A percentile compares a stretch with the other conserved stretches of the same genome.
Evolutionary conservation across 192 early-diverging fungal genomes (phyloP).

Genomic region (Podila epigama): DNA sequence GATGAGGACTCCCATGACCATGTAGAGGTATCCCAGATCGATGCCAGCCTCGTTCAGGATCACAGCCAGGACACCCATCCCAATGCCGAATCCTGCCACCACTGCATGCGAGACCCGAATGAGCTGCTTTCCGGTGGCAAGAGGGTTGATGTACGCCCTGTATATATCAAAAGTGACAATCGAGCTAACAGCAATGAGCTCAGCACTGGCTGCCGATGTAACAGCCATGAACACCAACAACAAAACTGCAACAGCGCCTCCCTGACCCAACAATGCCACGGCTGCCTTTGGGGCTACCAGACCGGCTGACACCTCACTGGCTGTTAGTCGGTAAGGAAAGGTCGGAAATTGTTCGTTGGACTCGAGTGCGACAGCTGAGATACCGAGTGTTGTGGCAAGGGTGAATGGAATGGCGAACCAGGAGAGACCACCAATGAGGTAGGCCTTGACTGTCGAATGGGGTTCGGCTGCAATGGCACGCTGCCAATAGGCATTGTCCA

Average conservation of each 20-base stretch:
- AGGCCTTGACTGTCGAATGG: slow-evolving; percentile 70
- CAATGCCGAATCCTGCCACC: slow-evolving; percentile 66
- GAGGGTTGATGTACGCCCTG: slow-evolving; percentile 72
- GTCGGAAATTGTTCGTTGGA: slow-evolving; percentile 59
- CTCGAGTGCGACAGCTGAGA: slow-evolving; percentile 72
- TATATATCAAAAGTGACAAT: slow-evolving; percentile 78
- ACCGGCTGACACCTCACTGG: slow-evolving; percentile 68
- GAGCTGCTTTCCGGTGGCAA: slow-evolving; percentile 67
- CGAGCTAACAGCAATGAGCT: slow-evolving; percentile 78
- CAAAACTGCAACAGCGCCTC: slow-evolving; percentile 69
- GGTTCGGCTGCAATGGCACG: slow-evolving; percentile 76
- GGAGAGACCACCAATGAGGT: slow-evolving; percentile 76
- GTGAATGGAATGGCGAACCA: slow-evolving; percentile 83
- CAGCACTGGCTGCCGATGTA: slow-evolving; percentile 76
- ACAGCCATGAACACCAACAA: slow-evolving; percentile 81
- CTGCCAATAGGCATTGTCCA: slow-evolving; percentile 81
- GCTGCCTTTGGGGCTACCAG: slow-evolving; percentile 73
- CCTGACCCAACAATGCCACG: slow-evolving; percentile 65
- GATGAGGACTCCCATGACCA: slow-evolving; percentile 71
- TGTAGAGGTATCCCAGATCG: slow-evolving; percentile 71
- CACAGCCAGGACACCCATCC: slow-evolving; percentile 74
- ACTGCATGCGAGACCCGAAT: slow-evolving; percentile 60
- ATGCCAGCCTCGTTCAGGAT: slow-evolving; percentile 70
- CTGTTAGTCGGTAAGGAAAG: slow-evolving; percentile 58
- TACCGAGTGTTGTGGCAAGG: slow-evolving; percentile 74